Evolutionary conservation across 2,329 filamentous ascomycete species (phyloP).

Genomic region (Colletotrichum agaves): DNA sequence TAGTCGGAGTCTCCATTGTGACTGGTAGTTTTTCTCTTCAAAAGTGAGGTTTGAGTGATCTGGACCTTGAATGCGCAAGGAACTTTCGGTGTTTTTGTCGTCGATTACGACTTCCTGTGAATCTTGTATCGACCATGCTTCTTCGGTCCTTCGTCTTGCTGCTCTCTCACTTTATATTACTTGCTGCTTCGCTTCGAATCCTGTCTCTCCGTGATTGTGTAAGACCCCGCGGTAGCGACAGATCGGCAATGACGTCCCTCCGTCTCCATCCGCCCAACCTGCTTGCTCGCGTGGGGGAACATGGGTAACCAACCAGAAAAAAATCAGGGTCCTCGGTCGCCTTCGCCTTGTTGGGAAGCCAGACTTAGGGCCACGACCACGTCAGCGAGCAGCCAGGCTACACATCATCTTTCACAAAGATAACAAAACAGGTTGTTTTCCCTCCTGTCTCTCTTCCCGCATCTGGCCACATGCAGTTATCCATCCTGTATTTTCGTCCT

Average conservation of each 20-base stretch:
- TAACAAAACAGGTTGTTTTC: background rate
- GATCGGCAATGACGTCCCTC: constrained; percentile 35
- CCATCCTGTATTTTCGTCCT: background rate
- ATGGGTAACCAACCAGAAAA: background rate
- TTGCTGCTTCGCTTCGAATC: constrained; percentile 2
- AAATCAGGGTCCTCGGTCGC: constrained; percentile 30
- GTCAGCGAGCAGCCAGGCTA: constrained; percentile 23
- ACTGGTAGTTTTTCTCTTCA: background rate
- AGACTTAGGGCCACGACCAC: constrained; percentile 5
- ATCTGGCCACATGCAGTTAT: background rate
- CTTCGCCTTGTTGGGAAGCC: constrained; percentile 4
- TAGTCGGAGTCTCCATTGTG: constrained; percentile 34
- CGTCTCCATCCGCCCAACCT: constrained; percentile 8
- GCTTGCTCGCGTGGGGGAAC: constrained; percentile 5
- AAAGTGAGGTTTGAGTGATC: background rate
- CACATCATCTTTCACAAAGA: background rate
- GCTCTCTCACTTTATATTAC: constrained; percentile 21
- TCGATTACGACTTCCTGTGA: background rate
- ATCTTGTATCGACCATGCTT: background rate
- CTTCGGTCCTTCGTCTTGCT: background rate
- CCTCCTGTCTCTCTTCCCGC: background rate
- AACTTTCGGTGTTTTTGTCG: background rate
- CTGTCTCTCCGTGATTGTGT: background rate
- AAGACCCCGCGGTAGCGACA: constrained; percentile 1
- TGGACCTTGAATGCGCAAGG: background rate